phyloP scores from a whole-genome alignment of 768 basidiomycete genomes.

The button mushroom (Agaricus bisporus) region DNA sequence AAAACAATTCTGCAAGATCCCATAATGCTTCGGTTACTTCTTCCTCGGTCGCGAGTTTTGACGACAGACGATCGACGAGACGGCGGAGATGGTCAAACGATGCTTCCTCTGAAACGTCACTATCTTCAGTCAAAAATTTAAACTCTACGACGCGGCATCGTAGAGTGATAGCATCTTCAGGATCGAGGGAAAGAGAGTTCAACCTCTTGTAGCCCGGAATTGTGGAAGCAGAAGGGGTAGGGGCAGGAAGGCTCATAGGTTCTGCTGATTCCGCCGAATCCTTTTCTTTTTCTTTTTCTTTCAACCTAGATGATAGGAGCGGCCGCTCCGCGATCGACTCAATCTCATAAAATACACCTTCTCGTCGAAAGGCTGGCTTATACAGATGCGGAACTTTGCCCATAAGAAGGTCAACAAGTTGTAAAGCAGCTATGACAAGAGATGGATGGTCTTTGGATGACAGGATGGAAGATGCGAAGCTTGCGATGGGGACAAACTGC shows the following conservation, averaged over 20 bases:
- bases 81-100: constrained; percentile 58
- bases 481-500: constrained; percentile 90
- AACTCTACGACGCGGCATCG: constrained; percentile 89
- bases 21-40: constrained; percentile 55
- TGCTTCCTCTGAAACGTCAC: constrained; percentile 50
- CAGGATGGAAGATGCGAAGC: constrained; percentile 90
- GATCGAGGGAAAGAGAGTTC: constrained; percentile 64
- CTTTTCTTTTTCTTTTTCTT: constrained; percentile 37
- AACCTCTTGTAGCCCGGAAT: constrained; percentile 66
- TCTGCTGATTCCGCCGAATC: constrained; percentile 12
- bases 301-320: constrained; percentile 41
- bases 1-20: constrained; percentile 77
- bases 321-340: constrained; percentile 65
- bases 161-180: constrained; percentile 87
- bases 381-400: constrained; percentile 81
- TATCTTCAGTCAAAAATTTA: constrained; percentile 61
- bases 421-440: constrained; percentile 82
- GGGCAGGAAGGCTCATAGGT: constrained; percentile 19
- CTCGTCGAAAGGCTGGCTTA: constrained; percentile 83
- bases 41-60: constrained; percentile 51
- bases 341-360: constrained; percentile 96
- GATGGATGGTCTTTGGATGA: constrained; percentile 89
- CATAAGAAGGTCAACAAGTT: constrained; percentile 88
- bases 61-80: constrained; percentile 61
- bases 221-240: constrained; percentile 33